Conservation (phyloP, 202 grass and related monocot genomes). For the Hordeum pubiflorum region DNA sequence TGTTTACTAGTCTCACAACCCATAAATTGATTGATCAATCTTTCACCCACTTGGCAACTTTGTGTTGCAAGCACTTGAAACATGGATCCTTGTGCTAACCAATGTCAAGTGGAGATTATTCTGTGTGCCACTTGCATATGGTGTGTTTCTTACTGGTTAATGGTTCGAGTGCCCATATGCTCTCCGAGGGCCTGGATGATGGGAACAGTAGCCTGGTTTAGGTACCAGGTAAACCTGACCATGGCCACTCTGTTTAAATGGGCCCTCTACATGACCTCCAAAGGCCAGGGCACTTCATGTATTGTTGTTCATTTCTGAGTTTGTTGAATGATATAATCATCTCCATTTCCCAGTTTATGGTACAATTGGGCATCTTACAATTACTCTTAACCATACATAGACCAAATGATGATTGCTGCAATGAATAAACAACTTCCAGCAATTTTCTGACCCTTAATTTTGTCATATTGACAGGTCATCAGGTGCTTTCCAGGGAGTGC, state of each 20-base stretch:
- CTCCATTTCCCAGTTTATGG: not conserved
- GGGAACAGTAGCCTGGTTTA: slow-evolving; percentile 16
- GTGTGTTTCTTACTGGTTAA: slow-evolving; percentile 18
- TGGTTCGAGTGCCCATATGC: not conserved
- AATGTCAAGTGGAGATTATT: slow-evolving; percentile 9
- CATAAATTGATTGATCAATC: not conserved
- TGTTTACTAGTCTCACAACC: not conserved
- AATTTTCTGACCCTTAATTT: slow-evolving; percentile 16
- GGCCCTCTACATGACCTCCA: not conserved
- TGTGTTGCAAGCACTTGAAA: slow-evolving; percentile 7
- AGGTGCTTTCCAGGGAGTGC: slow-evolving; percentile 32
- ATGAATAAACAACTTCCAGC: not conserved
- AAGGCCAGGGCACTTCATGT: not conserved
- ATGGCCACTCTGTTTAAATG: slow-evolving; percentile 10
- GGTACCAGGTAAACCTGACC: slow-evolving; percentile 13
- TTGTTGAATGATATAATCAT: not conserved
- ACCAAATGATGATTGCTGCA: slow-evolving; percentile 16
- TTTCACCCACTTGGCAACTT: not conserved
- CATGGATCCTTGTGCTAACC: not conserved
- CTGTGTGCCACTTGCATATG: not conserved
- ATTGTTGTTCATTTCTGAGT: not conserved
- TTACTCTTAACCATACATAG: not conserved
- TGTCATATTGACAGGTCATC: slow-evolving; percentile 27
- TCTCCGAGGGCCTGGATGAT: not conserved
- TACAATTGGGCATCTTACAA: not conserved